Base-by-base conservation (phyloP, 441 rosid genomes). In the Bruguiera hainesii region DNA sequence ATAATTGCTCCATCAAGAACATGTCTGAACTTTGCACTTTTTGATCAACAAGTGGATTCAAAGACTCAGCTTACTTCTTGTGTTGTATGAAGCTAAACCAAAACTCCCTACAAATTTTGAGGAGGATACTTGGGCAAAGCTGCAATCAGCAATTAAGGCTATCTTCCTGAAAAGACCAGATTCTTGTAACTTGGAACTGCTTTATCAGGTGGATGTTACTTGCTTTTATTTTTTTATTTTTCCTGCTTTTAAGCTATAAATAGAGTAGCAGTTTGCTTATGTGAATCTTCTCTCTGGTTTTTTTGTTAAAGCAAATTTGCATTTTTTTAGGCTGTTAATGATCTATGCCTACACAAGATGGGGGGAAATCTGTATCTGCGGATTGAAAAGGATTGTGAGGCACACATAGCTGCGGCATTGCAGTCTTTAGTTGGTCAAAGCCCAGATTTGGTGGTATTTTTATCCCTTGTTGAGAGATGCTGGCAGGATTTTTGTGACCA, bases 401-500 rank as follows among this genome's bases (percentile, higher is more conserved):
- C 83, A 42, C 91, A 90, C 74, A 87, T 96, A 67, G 81, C 86
- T 69, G 89, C 87, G 1, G 91, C 90, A 33, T 67, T 96, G 58
- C 93, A 80, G 56, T 88, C 97, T 62, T 85, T 93, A 53, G 93
- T 90, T 64, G 97, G 97, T 60, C 97, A 93, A 78, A 91, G 97
- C 79, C 96, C 97, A 20, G 97, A 96, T 81, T 79, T 96, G 81
- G 83, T 79, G 73, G 97, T 93, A 69, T 93, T 96, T 82, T 85
- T 96, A 75, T 84, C 93, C 39, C 89, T 90, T 50, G 96, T 96
- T 67, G 96, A 90, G 87, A 84, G 87, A 69, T 90, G 98, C 78
- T 96, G 98, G 99, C 96, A 88, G 82, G 97, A 93, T 80, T 85
- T 93, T 56, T 93, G 97, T 69, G 87, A 93, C 71, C 97, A 96